Base-by-base conservation (phyloP, 306 rosid species). In the Fagus sylvatica region DNA sequence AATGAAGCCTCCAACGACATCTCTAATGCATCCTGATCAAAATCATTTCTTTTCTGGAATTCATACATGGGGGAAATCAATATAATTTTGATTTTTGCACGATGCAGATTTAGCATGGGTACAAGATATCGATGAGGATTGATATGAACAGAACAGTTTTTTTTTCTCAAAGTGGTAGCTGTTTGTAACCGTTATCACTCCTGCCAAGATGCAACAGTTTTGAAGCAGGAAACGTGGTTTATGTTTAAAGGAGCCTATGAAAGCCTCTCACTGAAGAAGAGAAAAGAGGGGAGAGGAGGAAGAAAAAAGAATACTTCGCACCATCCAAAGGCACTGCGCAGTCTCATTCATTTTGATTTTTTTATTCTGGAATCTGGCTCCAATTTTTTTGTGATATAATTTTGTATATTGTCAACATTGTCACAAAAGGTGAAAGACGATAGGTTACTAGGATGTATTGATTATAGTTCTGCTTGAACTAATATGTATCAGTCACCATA, bases 41-140 rank as follows among this genome's bases (percentile, higher is more conserved):
- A 46, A 8, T 79, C 17, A 30, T 41, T 69, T 42, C 13, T 33
- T 59, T 75, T 42, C 37, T 60, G 41, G 32, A 40, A 69, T 49
- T 16, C 13, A 53, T 9, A 68, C 72, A 17, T n/a, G 30, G 33
- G 7, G 33, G 80, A 75, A 67, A 48, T 72, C 71, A 82, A 72
- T 78, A 78, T 22, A 60, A 53, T 37, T 72, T 70, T 77, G 22
- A 51, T 46, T 78, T 42, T 22, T 57, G 36, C 46, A 51, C 34
- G 13, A 82, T 19, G 40, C 99, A 95, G 99, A 84, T 85, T 84
- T 93, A 80, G 93, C 96, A 64, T 93, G 98, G 99, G 96, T 93
- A 72, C 93, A 92, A 88, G 97, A 91, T 76, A 85, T 95, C 59
- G 94, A 94, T 40, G 28, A 22, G 28, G 96, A 89, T 84, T 90